A percentile compares a stretch with the other conserved stretches of the same genome.
phyloP scores from a whole-genome alignment of 169 alveolate species.

The Eimeria sp. region DNA sequence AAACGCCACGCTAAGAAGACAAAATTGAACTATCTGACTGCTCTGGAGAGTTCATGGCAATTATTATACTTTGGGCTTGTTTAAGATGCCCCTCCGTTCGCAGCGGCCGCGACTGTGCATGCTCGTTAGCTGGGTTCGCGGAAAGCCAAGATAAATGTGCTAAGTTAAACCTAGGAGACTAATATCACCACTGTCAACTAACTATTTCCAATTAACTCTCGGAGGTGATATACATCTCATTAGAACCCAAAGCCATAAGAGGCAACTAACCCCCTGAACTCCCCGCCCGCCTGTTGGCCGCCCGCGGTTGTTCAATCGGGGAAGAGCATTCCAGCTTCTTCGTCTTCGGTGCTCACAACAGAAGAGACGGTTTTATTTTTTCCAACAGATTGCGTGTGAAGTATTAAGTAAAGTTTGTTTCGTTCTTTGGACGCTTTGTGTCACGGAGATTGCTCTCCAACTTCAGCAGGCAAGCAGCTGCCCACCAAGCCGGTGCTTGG shows the following conservation, averaged over 20 bases:
- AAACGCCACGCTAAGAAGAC: not conserved
- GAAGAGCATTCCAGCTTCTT: not conserved
- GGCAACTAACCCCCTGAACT: constrained; percentile 22
- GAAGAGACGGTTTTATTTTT: not conserved
- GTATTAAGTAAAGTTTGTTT: not conserved
- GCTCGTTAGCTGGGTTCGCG: not conserved
- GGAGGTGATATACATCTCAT: not conserved
- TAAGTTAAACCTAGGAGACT: not conserved
- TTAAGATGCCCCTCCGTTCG: not conserved
- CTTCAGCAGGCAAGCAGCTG: constrained; percentile 25
- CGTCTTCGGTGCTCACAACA: not conserved
- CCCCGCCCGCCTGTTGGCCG: constrained; percentile 62
- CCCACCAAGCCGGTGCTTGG: constrained; percentile 33
- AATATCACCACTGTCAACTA: not conserved
- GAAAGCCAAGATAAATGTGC: not conserved
- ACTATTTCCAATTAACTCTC: not conserved
- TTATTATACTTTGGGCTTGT: constrained; percentile 13
- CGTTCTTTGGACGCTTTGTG: constrained; percentile 26
- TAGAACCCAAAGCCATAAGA: not conserved
- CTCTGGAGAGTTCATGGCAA: not conserved
- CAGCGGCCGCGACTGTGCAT: constrained; percentile 64
- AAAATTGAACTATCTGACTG: not conserved
- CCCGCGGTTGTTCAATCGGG: constrained; percentile 23
- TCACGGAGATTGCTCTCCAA: constrained; percentile 33
- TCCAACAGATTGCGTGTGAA: not conserved